Evolutionary conservation across 2,329 filamentous ascomycete genomes (phyloP).

Genomic region (Stromatinia cepivora): DNA sequence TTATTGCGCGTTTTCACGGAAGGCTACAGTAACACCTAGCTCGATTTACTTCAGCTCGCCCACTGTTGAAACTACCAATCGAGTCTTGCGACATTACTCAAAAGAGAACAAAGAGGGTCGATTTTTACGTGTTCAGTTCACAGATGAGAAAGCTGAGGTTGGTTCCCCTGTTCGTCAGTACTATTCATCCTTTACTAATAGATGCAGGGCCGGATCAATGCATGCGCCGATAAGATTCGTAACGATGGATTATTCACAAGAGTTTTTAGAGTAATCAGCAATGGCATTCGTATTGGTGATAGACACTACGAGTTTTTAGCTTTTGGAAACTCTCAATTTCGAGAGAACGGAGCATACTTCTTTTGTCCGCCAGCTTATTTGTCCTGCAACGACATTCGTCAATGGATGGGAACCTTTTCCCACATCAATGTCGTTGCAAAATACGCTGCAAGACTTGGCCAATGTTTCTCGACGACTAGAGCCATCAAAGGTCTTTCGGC

Average conservation of each 20-base stretch:
- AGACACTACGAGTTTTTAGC: constrained; percentile 86
- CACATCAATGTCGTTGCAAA: constrained; percentile 86
- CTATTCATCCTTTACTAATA: constrained; percentile 22
- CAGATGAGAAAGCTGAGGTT: constrained; percentile 64
- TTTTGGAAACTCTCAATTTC: constrained; percentile 92
- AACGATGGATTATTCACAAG: constrained; percentile 74
- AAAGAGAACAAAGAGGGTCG: constrained; percentile 63
- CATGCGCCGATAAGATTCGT: constrained; percentile 50
- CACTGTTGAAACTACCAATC: constrained; percentile 81
- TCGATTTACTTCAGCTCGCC: constrained; percentile 78
- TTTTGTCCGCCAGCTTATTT: constrained; percentile 71
- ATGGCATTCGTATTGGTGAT: constrained; percentile 81
- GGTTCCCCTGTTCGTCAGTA: constrained; percentile 8
- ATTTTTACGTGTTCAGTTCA: constrained; percentile 87
- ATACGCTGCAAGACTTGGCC: constrained; percentile 83
- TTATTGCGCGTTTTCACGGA: constrained; percentile 74
- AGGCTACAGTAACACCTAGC: constrained; percentile 79
- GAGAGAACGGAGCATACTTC: constrained; percentile 90
- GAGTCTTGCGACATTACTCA: constrained; percentile 73
- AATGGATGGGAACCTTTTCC: constrained; percentile 82
- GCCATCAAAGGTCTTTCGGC: constrained; percentile 65
- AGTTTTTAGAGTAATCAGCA: constrained; percentile 66
- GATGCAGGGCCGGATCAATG: constrained; percentile 58
- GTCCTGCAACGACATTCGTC: constrained; percentile 73
- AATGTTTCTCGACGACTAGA: constrained; percentile 93